These are phyloP conservation scores for Cercospora zeina DNA, from an alignment of 2,329 filamentous ascomycete species.

Conservation along the genomic window DNA sequence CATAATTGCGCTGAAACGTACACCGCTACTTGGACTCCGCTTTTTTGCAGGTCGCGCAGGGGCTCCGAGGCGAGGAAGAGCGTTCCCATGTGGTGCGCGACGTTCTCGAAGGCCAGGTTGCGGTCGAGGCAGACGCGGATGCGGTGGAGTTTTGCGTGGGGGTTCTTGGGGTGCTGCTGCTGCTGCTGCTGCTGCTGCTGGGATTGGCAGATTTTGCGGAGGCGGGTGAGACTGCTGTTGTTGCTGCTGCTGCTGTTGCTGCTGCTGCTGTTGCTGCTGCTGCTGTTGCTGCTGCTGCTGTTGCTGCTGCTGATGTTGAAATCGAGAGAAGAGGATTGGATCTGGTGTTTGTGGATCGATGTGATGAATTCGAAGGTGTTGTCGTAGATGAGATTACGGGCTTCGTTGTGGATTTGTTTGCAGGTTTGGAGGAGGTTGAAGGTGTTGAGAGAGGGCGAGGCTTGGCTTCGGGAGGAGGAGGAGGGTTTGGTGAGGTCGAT, in stretches of 20 bases:
- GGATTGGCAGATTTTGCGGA: conserved; percentile 6
- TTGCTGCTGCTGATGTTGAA: not conserved
- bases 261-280: no score
- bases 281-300: no score
- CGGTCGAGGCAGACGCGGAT: conserved; percentile 7
- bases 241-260: not conserved
- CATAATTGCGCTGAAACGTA: conserved; percentile 12
- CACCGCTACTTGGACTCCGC: conserved; percentile 6
- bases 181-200: not conserved
- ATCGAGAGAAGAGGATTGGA: not conserved
- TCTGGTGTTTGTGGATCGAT: conserved; percentile 3
- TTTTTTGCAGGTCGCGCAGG: conserved; percentile 10
- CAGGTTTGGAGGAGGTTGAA: conserved; percentile 11
- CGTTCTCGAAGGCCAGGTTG: conserved; percentile 6
- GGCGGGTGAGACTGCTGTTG: not conserved
- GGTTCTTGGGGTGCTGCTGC: not conserved
- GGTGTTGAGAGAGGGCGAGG: not conserved
- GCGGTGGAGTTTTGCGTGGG: not conserved
- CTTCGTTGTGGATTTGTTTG: conserved; percentile 5
- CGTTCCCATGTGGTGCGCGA: conserved; percentile 11
- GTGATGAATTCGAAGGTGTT: conserved; percentile 16
- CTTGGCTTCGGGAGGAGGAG: not conserved
- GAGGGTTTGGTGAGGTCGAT: conserved; percentile 8
- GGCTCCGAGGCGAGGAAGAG: conserved; percentile 12
- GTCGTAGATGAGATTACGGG: conserved; percentile 4